Conservation (phyloP, 371 early-diverging fungal genomes). For the Quaeritorhiza haematococci region DNA sequence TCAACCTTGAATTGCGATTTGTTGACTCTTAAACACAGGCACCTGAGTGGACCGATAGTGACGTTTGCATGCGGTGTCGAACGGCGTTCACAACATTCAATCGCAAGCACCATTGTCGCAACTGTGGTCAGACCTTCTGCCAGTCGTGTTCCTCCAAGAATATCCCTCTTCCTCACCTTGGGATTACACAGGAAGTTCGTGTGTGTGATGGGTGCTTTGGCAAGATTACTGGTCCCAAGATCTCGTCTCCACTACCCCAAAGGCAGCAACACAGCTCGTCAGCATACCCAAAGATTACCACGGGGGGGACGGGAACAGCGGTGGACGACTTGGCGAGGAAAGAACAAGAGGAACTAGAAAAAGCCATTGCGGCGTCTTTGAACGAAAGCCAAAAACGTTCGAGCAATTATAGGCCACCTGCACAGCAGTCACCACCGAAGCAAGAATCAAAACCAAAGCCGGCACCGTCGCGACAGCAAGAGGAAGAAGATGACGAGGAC, state of each 20-base stretch:
- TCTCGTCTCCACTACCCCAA: conserved; percentile 1
- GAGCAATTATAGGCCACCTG: not conserved
- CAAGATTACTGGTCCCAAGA: conserved; percentile 17
- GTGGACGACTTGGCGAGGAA: conserved; percentile 18
- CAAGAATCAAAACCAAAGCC: conserved; percentile 6
- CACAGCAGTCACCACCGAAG: conserved; percentile 12
- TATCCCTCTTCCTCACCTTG: conserved; percentile 75
- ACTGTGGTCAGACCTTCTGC: conserved; percentile 91
- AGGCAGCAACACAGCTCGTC: not conserved
- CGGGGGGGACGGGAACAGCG: not conserved
- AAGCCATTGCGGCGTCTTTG: conserved; percentile 81
- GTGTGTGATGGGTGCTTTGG: conserved; percentile 85
- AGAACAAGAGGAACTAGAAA: conserved; percentile 80
- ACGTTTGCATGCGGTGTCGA: conserved; percentile 87
- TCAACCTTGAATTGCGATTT: not conserved
- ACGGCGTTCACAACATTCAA: conserved; percentile 84
- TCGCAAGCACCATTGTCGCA: conserved; percentile 95
- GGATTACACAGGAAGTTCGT: conserved; percentile 81
- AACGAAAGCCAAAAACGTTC: conserved; percentile 57
- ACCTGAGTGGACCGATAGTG: conserved; percentile 93
- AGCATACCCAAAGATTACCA: not conserved
- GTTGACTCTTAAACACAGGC: conserved; percentile 49
- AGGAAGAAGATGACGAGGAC: conserved; percentile 79
- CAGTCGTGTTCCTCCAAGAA: conserved; percentile 83
- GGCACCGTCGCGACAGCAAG: conserved; percentile 13